Evolutionary conservation across 2,329 filamentous ascomycete genomes (phyloP).

Genomic region (Lasiodiplodia citricola): DNA sequence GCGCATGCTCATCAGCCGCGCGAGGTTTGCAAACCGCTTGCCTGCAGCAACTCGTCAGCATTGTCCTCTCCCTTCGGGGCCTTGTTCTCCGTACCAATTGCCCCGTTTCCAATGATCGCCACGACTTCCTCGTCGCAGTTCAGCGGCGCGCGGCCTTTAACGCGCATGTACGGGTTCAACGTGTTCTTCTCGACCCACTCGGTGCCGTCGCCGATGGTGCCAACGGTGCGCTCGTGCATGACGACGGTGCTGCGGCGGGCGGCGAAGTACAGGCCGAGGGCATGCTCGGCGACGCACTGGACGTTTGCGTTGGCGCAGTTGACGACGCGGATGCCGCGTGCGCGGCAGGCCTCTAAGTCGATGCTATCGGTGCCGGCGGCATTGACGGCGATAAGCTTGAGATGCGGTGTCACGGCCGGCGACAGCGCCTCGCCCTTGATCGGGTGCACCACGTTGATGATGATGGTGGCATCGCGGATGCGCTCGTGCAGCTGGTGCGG

Average conservation of each 20-base stretch:
- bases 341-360: constrained; percentile 50
- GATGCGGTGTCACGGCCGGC: constrained; percentile 45
- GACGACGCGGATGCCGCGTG: constrained; percentile 52
- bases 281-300: constrained; percentile 57
- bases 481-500: constrained; percentile 47
- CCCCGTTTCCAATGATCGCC: constrained; percentile 58
- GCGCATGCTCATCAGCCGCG: constrained; percentile 53
- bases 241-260: constrained; percentile 49
- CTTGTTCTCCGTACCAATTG: constrained; percentile 43
- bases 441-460: constrained; percentile 49
- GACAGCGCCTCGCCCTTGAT: constrained; percentile 49
- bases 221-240: constrained; percentile 43
- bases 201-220: constrained; percentile 16
- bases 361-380: constrained; percentile 56
- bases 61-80: not conserved
- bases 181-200: constrained; percentile 35
- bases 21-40: constrained; percentile 53
- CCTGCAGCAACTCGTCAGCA: constrained; percentile 34
- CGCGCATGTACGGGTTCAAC: constrained; percentile 36
- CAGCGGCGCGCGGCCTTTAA: constrained; percentile 43
- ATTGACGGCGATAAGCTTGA: constrained; percentile 52
- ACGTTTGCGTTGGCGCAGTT: constrained; percentile 56
- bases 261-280: constrained; percentile 57
- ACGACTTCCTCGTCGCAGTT: constrained; percentile 56
- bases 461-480: constrained; percentile 53